Evolutionary conservation across 2,329 filamentous ascomycete species (phyloP).

Genomic region (Simplicillium aogashimaense): DNA sequence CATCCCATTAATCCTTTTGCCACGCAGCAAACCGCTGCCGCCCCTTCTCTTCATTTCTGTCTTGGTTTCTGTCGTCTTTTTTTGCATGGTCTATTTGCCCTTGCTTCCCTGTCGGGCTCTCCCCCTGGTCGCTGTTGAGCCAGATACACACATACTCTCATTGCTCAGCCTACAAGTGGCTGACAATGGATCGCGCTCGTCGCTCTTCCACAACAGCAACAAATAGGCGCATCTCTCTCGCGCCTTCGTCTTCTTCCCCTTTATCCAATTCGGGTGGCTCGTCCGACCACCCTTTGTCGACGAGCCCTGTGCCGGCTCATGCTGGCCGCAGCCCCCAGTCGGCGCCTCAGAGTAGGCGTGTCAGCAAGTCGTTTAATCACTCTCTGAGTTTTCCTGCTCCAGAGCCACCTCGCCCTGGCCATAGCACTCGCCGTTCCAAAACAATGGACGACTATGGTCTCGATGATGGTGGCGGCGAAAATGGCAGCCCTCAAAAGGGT

Average conservation of each 20-base stretch:
- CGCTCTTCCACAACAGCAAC: conserved; percentile 14
- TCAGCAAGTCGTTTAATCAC: conserved; percentile 23
- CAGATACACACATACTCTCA: conserved; percentile 9
- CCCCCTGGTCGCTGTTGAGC: conserved; percentile 10
- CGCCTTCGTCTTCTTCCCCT: conserved; percentile 20
- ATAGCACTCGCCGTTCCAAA: conserved; percentile 31
- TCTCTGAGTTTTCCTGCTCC: conserved; percentile 27
- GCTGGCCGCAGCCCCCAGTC: conserved; percentile 21
- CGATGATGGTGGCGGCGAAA: conserved; percentile 30
- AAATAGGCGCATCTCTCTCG: conserved; percentile 20
- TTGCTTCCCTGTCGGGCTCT: conserved; percentile 12
- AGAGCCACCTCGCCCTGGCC: conserved; percentile 16
- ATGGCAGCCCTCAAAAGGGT: conserved; percentile 42
- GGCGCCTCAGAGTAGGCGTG: conserved; percentile 18
- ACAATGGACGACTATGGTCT: conserved; percentile 27
- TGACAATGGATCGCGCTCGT: conserved; percentile 24
- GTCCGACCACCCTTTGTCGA: conserved; percentile 18
- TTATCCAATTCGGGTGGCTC: conserved; percentile 20
- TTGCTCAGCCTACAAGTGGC: conserved; percentile 3
- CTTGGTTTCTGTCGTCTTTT: background rate
- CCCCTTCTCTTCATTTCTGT: conserved; percentile 8
- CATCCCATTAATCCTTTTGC: background rate
- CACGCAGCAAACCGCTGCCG: background rate
- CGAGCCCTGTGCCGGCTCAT: conserved; percentile 21
- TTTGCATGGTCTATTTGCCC: conserved; percentile 3